phyloP scores from a whole-genome alignment of 208 protist genomes.

The Leishmania tarentolae region DNA sequence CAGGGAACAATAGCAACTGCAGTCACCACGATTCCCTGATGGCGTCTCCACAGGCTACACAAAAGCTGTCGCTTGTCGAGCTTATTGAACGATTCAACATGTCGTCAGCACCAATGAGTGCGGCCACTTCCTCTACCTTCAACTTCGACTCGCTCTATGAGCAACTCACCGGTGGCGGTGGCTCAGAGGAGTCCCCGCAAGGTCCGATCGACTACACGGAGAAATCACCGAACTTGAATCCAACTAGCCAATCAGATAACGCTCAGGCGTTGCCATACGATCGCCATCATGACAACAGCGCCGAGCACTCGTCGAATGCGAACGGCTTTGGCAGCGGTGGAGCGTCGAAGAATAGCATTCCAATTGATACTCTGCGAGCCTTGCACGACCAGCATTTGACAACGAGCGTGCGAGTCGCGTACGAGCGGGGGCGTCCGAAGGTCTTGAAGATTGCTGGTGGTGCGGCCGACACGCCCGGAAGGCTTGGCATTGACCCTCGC shows the following conservation, averaged over 20 bases:
- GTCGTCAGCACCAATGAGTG: constrained; percentile 11
- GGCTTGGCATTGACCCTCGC: constrained; percentile 54
- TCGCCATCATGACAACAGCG: constrained; percentile 1
- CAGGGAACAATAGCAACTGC: constrained; percentile 12
- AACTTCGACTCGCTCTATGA: constrained; percentile 62
- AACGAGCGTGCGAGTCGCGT: constrained; percentile 48
- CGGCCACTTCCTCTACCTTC: constrained; percentile 17
- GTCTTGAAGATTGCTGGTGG: constrained; percentile 47
- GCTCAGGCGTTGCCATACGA: constrained; percentile 9
- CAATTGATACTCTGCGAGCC: constrained; percentile 93
- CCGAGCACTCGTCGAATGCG: constrained; percentile 7
- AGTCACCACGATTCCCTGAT: constrained; percentile 37
- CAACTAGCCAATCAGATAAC: not conserved
- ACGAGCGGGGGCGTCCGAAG: constrained; percentile 65
- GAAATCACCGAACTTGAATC: not conserved
- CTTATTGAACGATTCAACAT: constrained; percentile 49
- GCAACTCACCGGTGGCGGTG: constrained; percentile 41
- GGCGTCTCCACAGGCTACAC: constrained; percentile 49
- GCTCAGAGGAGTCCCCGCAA: constrained; percentile 26
- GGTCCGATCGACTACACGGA: constrained; percentile 30
- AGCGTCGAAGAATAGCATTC: constrained; percentile 73
- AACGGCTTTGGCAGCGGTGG: constrained; percentile 23
- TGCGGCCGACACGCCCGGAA: constrained; percentile 42
- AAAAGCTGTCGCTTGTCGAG: constrained; percentile 50
- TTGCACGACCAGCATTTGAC: constrained; percentile 93